phyloP scores from a whole-genome alignment of 2,329 filamentous ascomycete genomes.

The Trichoderma simmonsii region DNA sequence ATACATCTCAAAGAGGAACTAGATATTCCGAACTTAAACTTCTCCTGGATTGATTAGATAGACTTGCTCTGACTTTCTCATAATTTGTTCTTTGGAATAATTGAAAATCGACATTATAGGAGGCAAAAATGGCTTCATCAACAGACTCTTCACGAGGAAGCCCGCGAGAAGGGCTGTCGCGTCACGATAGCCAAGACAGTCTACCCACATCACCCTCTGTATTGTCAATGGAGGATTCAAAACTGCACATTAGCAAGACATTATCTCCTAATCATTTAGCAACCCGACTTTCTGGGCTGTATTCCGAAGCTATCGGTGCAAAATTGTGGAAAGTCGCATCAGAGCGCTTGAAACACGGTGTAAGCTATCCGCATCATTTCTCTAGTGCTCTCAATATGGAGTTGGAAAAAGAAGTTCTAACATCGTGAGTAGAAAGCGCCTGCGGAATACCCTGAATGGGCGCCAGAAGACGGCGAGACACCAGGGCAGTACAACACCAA shows the following conservation, averaged over 20 bases:
- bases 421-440: neutral
- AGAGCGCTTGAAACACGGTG: neutral
- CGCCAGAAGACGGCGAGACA: constrained; percentile 22
- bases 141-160: neutral
- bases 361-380: neutral
- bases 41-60: neutral
- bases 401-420: neutral
- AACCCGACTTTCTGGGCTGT: neutral
- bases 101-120: neutral
- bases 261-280: neutral
- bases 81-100: neutral
- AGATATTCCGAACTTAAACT: neutral
- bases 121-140: neutral
- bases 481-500: constrained; percentile 23
- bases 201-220: neutral
- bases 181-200: neutral
- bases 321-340: neutral
- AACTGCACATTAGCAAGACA: neutral
- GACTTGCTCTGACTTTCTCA: neutral
- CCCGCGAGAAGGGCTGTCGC: neutral
- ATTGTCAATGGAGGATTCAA: neutral
- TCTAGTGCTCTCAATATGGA: neutral
- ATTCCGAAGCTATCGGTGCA: neutral
- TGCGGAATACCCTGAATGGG: constrained; percentile 24
- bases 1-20: neutral